phyloP scores from a whole-genome alignment of 129 eudicot genomes.

The Chrysanthemum makinoi region DNA sequence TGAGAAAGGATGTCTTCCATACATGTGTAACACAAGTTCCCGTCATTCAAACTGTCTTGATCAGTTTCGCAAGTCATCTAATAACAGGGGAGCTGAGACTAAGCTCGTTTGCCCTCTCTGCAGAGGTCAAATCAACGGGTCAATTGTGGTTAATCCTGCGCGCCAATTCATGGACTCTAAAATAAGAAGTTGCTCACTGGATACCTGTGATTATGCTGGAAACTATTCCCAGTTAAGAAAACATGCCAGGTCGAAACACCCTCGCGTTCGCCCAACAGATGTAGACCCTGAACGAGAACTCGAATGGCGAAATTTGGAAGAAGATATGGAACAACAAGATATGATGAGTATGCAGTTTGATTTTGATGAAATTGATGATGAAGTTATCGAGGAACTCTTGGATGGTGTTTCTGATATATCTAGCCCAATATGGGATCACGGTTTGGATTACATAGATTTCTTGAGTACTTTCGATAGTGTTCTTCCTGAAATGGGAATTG shows the following conservation, averaged over 20 bases:
- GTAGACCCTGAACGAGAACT: constrained; percentile 42
- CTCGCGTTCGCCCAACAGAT: constrained; percentile 46
- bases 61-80: constrained; percentile 46
- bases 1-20: constrained; percentile 75
- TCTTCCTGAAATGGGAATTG: too few relatives aligned
- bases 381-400: background rate
- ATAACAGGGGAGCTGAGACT: background rate
- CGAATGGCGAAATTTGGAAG: constrained; percentile 43
- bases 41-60: constrained; percentile 71
- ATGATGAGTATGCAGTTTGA: constrained; percentile 33
- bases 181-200: constrained; percentile 55
- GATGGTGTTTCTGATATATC: constrained; percentile 11
- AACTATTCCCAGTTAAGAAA: constrained; percentile 47
- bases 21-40: constrained; percentile 66
- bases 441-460: constrained; percentile 8
- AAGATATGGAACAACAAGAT: constrained; percentile 35
- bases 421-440: constrained; percentile 26
- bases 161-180: constrained; percentile 56
- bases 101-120: constrained; percentile 59
- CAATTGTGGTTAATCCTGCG: constrained; percentile 40
- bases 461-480: background rate
- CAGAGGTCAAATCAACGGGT: constrained; percentile 50
- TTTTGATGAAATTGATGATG: constrained; percentile 10
- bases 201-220: constrained; percentile 47
- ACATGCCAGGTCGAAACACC: constrained; percentile 56